Evolutionary conservation across 2,329 filamentous ascomycete genomes (phyloP).

Genomic region (Trichoderma pleuroti): DNA sequence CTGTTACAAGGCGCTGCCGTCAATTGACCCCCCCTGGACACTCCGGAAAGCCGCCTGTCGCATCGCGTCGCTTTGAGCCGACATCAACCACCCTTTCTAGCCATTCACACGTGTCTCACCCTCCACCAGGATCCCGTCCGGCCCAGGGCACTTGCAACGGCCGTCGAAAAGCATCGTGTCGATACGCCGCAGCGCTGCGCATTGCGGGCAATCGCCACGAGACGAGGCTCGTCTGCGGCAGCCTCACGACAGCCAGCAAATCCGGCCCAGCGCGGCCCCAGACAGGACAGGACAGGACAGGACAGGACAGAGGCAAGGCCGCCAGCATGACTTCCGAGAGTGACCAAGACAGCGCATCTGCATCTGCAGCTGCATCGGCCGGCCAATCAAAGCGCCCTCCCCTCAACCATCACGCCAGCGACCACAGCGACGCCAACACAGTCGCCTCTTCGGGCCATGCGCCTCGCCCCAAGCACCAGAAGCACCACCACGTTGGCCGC

Average conservation of each 20-base stretch:
- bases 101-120: slow-evolving; percentile 23
- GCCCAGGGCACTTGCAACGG: slow-evolving; percentile 7
- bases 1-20: background rate
- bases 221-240: background rate
- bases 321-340: slow-evolving; percentile 42
- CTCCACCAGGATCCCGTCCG: slow-evolving; percentile 12
- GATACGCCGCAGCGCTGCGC: background rate
- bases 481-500: slow-evolving; percentile 40
- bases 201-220: background rate
- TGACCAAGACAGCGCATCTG: slow-evolving; percentile 46
- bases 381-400: slow-evolving; percentile 56
- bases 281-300: background rate
- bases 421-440: slow-evolving; percentile 30
- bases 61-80: slow-evolving; percentile 19
- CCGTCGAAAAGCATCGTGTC: background rate
- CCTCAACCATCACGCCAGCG: slow-evolving; percentile 35
- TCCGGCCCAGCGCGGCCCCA: slow-evolving; percentile 3
- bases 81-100: slow-evolving; percentile 18
- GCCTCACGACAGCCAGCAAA: background rate
- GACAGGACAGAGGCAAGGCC: background rate
- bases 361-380: slow-evolving; percentile 26
- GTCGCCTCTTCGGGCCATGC: slow-evolving; percentile 24
- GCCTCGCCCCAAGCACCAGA: slow-evolving; percentile 30
- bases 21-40: slow-evolving; percentile 18
- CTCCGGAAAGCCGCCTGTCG: slow-evolving; percentile 9